These are phyloP conservation scores for Wickerhamomyces ciferrii DNA, from an alignment of 805 yeast genomes.

Conservation along the genomic window DNA sequence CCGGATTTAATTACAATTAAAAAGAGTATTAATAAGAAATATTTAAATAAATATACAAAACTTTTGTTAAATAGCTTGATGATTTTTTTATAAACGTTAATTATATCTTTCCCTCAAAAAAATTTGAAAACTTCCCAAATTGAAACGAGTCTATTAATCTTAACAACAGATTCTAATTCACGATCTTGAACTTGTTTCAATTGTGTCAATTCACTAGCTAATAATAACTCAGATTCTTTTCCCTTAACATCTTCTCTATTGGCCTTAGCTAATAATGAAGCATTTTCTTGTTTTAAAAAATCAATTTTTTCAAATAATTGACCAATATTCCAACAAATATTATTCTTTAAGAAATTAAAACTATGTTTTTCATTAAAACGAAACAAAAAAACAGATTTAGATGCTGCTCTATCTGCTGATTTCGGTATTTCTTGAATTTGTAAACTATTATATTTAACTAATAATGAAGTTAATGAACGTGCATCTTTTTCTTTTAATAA, in stretches of 20 bases:
- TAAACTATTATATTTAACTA: slow-evolving; percentile 64
- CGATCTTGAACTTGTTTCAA: slow-evolving; percentile 53
- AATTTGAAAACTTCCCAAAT: slow-evolving; percentile 52
- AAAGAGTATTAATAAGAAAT: background rate
- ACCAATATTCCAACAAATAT: slow-evolving; percentile 40
- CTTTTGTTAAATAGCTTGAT: background rate
- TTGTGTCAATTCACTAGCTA: slow-evolving; percentile 72
- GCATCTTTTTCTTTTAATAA: slow-evolving; percentile 74
- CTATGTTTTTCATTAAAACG: slow-evolving; percentile 56
- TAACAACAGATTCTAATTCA: slow-evolving; percentile 50
- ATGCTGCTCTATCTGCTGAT: slow-evolving; percentile 86
- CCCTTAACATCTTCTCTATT: slow-evolving; percentile 89
- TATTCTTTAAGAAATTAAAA: slow-evolving; percentile 40
- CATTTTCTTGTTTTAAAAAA: slow-evolving; percentile 50
- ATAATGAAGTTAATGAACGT: slow-evolving; percentile 60
- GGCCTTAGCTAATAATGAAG: slow-evolving; percentile 69
- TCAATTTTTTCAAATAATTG: slow-evolving; percentile 49
- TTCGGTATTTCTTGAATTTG: slow-evolving; percentile 94
- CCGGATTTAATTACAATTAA: background rate
- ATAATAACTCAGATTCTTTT: slow-evolving; percentile 64
- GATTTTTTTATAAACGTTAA: too few species aligned
- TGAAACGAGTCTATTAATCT: slow-evolving; percentile 49
- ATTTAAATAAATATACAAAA: background rate
- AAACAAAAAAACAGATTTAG: slow-evolving; percentile 80
- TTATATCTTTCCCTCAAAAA: slow-evolving; percentile 7